These are phyloP conservation scores for Eimeria falciformis DNA, from an alignment of 169 alveolate genomes.

Conservation along the genomic window DNA sequence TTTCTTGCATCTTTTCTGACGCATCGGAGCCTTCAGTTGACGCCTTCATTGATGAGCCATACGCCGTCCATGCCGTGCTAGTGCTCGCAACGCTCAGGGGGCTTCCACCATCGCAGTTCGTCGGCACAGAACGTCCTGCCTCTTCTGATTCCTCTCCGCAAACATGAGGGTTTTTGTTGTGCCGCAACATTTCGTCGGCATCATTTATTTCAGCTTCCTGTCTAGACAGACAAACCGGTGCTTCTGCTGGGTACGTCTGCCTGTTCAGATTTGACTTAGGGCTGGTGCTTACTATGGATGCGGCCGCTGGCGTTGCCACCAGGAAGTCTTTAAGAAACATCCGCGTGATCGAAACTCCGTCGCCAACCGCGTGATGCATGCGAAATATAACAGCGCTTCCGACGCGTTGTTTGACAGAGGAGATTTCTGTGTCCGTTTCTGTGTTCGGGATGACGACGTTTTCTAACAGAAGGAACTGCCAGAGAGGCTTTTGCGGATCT, in stretches of 20 bases:
- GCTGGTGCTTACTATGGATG: not conserved
- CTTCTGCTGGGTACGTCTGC: too few relatives aligned
- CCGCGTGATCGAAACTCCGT: slow-evolving; percentile 65
- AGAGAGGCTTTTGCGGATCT: slow-evolving; percentile 64
- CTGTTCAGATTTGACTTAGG: not conserved
- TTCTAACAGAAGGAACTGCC: slow-evolving; percentile 69
- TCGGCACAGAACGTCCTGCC: not conserved
- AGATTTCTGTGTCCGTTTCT: not conserved
- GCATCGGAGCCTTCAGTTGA: slow-evolving; percentile 1
- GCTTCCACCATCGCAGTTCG: not conserved
- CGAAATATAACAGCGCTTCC: slow-evolving; percentile 68
- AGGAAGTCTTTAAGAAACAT: slow-evolving; percentile 70
- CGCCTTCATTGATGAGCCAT: slow-evolving; percentile 13
- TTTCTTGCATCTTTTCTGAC: not conserved
- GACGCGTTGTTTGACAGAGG: not conserved
- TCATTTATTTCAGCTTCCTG: not conserved
- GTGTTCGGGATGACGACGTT: slow-evolving; percentile 40
- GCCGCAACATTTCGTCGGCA: not conserved
- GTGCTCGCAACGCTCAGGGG: slow-evolving; percentile 46
- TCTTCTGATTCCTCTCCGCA: not conserved
- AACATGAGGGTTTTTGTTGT: not conserved
- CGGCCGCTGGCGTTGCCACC: slow-evolving; percentile 27
- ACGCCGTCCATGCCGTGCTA: slow-evolving; percentile 26
- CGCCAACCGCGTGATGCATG: slow-evolving; percentile 74
- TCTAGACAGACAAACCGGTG: not conserved